Base-by-base conservation (phyloP, 116 monocot genomes). In the Zostera marina region DNA sequence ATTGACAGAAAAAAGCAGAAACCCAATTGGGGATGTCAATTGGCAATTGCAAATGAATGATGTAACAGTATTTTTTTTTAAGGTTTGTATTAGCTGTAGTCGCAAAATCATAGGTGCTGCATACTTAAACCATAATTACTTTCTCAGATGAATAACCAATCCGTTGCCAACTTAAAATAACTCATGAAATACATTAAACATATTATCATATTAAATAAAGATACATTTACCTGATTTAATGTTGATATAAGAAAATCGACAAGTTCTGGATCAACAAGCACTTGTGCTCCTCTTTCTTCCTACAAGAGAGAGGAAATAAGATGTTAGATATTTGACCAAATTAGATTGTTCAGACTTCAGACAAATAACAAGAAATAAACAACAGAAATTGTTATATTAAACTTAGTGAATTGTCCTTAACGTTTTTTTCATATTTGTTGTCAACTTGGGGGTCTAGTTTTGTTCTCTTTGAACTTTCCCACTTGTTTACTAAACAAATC, bases 271-370 rank as follows among this genome's bases (percentile, higher is more conserved):
- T 77, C 82, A 65, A 96, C 70, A 58, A 96, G 68, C 24, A 96
- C 89, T 55, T 94, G 94, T 8, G 88, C 88, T 22, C 88, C 88
- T 51, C 76, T 76, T 58, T 96, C 88, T 64, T 85, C 85, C 96
- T 82, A 71, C 32, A 63, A 53, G 41, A 24, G 44, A 59, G 49
- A 51, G 20, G 17, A 8, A 51, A 17, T 51, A 8, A 10, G 7
- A 52, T 11, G 21, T 42, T 25, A 15, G n/a, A 20, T 32, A 42
- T 41, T 3, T 56, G 55, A 22, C 22, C 4, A 32, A 54, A 7
- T 54, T 24, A 54, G 12, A 54, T 15, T 8, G 15, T 7, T 49
- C 13, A 15, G 49, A 49, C n/a, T n/a, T n/a, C n/a, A n/a, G n/a
- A n/a, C n/a, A n/a, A n/a, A n/a, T n/a, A n/a, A n/a, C 15, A 49